Conservation (phyloP, 164 flowering plant species). For the Berberis thunbergii region DNA sequence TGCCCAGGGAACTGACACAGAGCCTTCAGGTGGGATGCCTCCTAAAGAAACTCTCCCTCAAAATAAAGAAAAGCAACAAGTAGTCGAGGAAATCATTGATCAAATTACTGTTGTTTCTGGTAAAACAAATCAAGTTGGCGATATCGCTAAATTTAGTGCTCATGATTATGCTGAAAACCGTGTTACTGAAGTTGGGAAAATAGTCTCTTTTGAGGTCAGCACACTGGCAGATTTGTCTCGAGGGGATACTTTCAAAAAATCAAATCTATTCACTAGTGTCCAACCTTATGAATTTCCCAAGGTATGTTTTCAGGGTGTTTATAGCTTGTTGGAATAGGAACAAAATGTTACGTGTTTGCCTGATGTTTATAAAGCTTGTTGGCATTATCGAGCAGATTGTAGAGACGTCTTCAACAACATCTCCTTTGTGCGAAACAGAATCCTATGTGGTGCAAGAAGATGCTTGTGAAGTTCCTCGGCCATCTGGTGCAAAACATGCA, state of each 20-base stretch:
- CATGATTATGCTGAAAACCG: conserved; percentile 22
- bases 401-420: conserved; percentile 21
- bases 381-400: conserved; percentile 22
- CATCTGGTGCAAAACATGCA: conserved; percentile 18
- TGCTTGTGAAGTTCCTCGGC: conserved; percentile 23
- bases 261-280: conserved; percentile 26
- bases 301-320: conserved; percentile 20
- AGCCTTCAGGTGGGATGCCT: conserved; percentile 30
- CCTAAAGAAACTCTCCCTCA: conserved; percentile 26
- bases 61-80: conserved; percentile 23
- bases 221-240: conserved; percentile 29
- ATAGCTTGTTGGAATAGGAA: background rate
- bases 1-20: conserved; percentile 29
- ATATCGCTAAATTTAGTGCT: conserved; percentile 11
- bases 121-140: conserved; percentile 3
- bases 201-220: conserved; percentile 46
- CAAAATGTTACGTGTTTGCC: background rate
- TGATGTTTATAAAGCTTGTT: background rate
- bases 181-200: conserved; percentile 31
- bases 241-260: conserved; percentile 23
- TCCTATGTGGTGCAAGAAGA: conserved; percentile 20
- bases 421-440: conserved; percentile 23
- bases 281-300: conserved; percentile 22
- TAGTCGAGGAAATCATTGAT: conserved; percentile 9
- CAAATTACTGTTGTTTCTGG: conserved; percentile 14